Percentiles rank a stretch among this genome's conserved stretches.
Evolutionary conservation across 2,329 filamentous ascomycete species (phyloP).

Genomic region (Aspergillus japonicus): DNA sequence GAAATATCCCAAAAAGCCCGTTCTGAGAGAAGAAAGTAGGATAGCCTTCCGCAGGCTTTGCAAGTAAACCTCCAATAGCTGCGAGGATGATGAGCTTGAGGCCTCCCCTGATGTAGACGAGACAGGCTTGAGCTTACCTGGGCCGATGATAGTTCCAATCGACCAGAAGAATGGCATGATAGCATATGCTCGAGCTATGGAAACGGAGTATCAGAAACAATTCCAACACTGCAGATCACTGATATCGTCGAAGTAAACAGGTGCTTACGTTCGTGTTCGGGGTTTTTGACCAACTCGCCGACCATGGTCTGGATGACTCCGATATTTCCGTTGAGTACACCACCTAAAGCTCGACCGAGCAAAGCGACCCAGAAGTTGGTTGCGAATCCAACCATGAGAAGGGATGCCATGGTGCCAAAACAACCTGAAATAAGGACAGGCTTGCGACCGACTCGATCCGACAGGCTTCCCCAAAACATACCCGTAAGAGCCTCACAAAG

Average conservation of each 20-base stretch:
- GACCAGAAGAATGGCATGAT: constrained; percentile 96
- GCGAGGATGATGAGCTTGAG: constrained; percentile 14
- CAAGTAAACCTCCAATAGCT: constrained; percentile 82
- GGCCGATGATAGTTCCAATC: constrained; percentile 84
- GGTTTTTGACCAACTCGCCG: constrained; percentile 77
- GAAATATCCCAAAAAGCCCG: constrained; percentile 73
- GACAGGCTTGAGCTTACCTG: constrained; percentile 39
- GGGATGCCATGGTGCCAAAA: constrained; percentile 75
- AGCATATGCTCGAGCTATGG: constrained; percentile 73
- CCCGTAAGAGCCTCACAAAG: constrained; percentile 79
- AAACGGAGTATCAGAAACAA: constrained; percentile 12
- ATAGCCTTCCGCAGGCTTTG: constrained; percentile 72
- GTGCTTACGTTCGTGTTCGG: constrained; percentile 74
- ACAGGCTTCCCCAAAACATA: constrained; percentile 83
- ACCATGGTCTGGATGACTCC: constrained; percentile 93
- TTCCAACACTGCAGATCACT: not conserved
- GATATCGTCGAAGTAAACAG: not conserved
- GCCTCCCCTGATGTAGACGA: not conserved
- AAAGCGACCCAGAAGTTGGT: constrained; percentile 82
- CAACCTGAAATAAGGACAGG: constrained; percentile 81
- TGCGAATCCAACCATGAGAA: constrained; percentile 79
- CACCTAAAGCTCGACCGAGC: constrained; percentile 71
- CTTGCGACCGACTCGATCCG: constrained; percentile 79
- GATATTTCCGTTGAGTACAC: constrained; percentile 86
- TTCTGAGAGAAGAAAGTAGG: constrained; percentile 66